phyloP scores from a whole-genome alignment of 495 filamentous ascomycete genomes.

The Delitschia confertaspora region DNA sequence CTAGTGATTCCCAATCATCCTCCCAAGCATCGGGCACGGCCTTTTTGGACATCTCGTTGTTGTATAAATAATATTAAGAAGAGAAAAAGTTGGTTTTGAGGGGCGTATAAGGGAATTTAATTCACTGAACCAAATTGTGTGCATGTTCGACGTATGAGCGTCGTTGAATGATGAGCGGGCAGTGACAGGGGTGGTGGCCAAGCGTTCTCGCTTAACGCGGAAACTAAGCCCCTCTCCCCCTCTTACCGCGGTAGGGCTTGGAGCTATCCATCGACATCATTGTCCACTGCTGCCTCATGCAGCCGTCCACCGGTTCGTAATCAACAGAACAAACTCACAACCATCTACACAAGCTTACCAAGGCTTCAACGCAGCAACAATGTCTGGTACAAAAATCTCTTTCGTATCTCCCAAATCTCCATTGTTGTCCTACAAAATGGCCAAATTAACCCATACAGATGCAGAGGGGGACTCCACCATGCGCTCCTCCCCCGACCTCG shows the following conservation, averaged over 20 bases:
- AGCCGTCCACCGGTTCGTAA: background rate
- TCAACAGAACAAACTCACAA: background rate
- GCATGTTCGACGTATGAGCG: too few species aligned
- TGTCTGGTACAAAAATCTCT: constrained; percentile 14
- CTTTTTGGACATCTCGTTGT: too few species aligned
- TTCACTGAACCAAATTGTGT: too few species aligned
- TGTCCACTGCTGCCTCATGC: constrained; percentile 12
- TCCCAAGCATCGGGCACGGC: constrained; percentile 76
- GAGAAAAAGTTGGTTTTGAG: too few species aligned
- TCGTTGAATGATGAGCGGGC: too few species aligned
- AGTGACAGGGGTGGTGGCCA: too few species aligned
- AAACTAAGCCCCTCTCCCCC: constrained; percentile 13
- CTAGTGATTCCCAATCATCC: constrained; percentile 76
- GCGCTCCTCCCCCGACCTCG: constrained; percentile 41
- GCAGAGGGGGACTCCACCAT: constrained; percentile 51
- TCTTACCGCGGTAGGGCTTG: background rate
- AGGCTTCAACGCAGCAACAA: background rate
- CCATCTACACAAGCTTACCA: background rate
- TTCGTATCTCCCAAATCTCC: background rate
- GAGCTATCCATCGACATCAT: background rate
- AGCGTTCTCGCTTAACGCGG: constrained; percentile 16
- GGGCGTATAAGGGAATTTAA: too few species aligned
- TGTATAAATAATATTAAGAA: too few species aligned
- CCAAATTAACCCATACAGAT: constrained; percentile 29
- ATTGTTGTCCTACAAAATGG: too few species aligned